These are phyloP conservation scores for Paecilomyces variotii DNA, from an alignment of 2,329 filamentous ascomycete species.

Conservation along the genomic window DNA sequence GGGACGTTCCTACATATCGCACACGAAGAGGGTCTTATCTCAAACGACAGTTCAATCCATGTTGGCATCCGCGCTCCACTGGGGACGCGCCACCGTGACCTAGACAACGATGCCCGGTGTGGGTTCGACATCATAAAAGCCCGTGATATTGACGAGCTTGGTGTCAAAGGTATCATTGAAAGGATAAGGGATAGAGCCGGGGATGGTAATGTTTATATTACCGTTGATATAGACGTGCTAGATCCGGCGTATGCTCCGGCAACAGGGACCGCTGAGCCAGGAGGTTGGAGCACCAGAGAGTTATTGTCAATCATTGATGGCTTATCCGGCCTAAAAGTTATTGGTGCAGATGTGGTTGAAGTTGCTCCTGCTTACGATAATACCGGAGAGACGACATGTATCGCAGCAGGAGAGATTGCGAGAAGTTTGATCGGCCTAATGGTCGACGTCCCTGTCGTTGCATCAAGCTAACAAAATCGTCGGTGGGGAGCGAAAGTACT, in stretches of 20 bases:
- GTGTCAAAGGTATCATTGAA: conserved; percentile 37
- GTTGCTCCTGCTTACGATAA: conserved; percentile 23
- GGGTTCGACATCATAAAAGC: conserved; percentile 53
- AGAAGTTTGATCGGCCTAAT: background rate
- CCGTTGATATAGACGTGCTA: conserved; percentile 45
- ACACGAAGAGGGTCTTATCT: conserved; percentile 53
- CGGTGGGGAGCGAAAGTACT: background rate
- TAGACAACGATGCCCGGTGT: conserved; percentile 50
- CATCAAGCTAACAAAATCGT: background rate
- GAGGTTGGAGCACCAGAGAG: conserved; percentile 26
- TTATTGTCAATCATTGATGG: conserved; percentile 19
- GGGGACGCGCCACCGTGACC: conserved; percentile 41
- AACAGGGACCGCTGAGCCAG: conserved; percentile 23
- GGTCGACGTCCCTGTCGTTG: background rate
- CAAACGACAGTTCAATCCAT: conserved; percentile 50
- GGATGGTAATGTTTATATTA: conserved; percentile 46
- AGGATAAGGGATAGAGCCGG: conserved; percentile 42
- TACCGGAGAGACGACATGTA: conserved; percentile 20
- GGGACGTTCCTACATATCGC: conserved; percentile 57
- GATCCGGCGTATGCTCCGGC: conserved; percentile 28
- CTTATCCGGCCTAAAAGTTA: conserved; percentile 19
- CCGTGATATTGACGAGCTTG: conserved; percentile 41
- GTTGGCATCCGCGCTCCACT: conserved; percentile 54
- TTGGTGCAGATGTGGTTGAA: conserved; percentile 24
- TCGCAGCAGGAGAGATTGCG: conserved; percentile 12